phyloP scores from a whole-genome alignment of 441 rosid genomes.

The Theobroma grandiflorum region DNA sequence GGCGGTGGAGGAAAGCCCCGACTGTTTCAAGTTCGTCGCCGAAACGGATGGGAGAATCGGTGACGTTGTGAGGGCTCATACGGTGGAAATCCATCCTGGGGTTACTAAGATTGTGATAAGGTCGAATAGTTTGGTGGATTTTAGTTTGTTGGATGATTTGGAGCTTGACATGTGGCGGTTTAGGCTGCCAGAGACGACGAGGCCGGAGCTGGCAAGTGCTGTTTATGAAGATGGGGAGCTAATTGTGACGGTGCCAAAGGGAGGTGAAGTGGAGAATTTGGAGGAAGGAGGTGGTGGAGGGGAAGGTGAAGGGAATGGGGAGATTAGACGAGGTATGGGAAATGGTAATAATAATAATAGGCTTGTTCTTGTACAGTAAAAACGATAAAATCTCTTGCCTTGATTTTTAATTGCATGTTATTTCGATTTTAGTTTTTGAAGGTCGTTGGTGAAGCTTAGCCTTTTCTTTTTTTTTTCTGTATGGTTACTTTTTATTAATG shows the following conservation, averaged over 20 bases:
- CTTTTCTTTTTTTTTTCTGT: conserved; percentile 5
- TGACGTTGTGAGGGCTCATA: conserved; percentile 81
- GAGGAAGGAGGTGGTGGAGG: conserved; percentile 45
- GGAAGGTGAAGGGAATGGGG: conserved; percentile 38
- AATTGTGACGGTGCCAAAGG: conserved; percentile 89
- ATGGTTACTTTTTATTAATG: conserved; percentile 29
- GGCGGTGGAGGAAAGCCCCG: conserved; percentile 74
- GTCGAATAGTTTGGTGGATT: conserved; percentile 68
- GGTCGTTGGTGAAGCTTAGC: conserved; percentile 26
- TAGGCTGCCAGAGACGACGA: conserved; percentile 82
- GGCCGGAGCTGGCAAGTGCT: conserved; percentile 95
- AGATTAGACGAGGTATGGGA: conserved; percentile 73
- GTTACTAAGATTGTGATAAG: conserved; percentile 83
- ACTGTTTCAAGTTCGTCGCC: conserved; percentile 82
- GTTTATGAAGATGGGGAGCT: conserved; percentile 71
- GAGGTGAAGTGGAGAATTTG: conserved; percentile 40
- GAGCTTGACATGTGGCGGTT: conserved; percentile 97
- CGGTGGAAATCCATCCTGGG: conserved; percentile 87
- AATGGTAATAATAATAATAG: conserved; percentile 48
- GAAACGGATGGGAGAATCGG: conserved; percentile 68
- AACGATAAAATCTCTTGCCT: neutral
- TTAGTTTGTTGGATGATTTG: conserved; percentile 66
- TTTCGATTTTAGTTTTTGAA: conserved; percentile 35
- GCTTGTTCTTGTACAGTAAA: conserved; percentile 90
- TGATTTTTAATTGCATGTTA: conserved; percentile 32